phyloP scores from a whole-genome alignment of 2,329 filamentous ascomycete genomes.

The Tolypocladium paradoxum region DNA sequence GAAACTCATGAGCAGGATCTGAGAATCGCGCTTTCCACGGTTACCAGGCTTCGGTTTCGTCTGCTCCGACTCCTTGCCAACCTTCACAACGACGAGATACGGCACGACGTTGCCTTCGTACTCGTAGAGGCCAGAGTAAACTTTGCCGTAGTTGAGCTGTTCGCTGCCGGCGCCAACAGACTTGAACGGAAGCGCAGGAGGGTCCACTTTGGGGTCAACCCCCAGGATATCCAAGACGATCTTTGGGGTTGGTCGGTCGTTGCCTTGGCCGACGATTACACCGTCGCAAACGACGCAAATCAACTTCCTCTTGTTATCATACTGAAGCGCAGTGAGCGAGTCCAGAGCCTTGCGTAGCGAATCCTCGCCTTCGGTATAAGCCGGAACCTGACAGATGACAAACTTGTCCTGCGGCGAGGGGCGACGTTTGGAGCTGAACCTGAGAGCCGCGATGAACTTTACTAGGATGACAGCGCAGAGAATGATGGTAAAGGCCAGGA shows the following conservation, averaged over 20 bases:
- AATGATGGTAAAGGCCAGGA: constrained; percentile 78
- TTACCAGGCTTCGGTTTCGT: constrained; percentile 88
- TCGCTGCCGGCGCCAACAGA: constrained; percentile 81
- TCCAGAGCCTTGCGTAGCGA: constrained; percentile 86
- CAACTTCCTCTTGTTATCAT: constrained; percentile 97
- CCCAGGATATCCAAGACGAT: constrained; percentile 96
- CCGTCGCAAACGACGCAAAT: constrained; percentile 96
- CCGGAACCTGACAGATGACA: constrained; percentile 94
- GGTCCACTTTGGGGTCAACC: constrained; percentile 93
- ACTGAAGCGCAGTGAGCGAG: constrained; percentile 85
- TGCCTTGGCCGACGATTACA: constrained; percentile 91
- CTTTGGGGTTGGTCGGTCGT: constrained; percentile 92
- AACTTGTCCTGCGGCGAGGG: constrained; percentile 95
- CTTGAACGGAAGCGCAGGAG: constrained; percentile 87
- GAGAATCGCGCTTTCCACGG: constrained; percentile 95
- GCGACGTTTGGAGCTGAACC: constrained; percentile 83
- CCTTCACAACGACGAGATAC: constrained; percentile 91
- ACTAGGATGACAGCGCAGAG: constrained; percentile 67
- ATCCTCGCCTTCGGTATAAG: constrained; percentile 96
- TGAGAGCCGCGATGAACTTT: constrained; percentile 89
- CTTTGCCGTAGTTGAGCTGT: constrained; percentile 96
- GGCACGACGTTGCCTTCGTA: constrained; percentile 96
- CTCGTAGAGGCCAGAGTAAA: constrained; percentile 96
- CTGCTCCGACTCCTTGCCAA: constrained; percentile 94
- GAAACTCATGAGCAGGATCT: constrained; percentile 93